Base-by-base conservation (phyloP, 768 basidiomycete genomes). In the Trametes sanguinea region DNA sequence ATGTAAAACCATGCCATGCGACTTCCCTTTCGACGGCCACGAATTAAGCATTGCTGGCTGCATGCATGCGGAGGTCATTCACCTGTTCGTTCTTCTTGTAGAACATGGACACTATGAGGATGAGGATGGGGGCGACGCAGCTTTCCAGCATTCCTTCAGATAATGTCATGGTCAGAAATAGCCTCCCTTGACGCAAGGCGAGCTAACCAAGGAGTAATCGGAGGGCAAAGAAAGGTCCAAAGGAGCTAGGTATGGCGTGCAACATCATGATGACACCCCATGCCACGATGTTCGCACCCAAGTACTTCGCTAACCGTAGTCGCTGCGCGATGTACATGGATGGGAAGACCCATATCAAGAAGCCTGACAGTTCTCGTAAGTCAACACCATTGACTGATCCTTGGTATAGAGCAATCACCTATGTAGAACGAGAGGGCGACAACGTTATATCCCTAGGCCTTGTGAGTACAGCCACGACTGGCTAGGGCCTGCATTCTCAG, bases 51-150 rank as follows among this genome's bases (percentile, higher is more conserved):
- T 2, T 2, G 30, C 2, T 29, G 39, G 32, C 7, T 7, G 33
- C 43, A 9, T 6, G 17, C 13, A 29, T 32, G 9, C 7, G n/a
- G n/a, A 16, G 2, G 1, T 9, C 2, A 33, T 66, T 35, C 47
- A 78, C 82, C 76, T 88, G 85, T 65, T 87, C 86, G 59, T 85
- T 75, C 73, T 87, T 87, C 75, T 83, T 85, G 74, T 87, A 88
- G 66, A 87, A 88, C 82, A 86, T 85, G 7, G 84, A 82, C 42
- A 87, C 78, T 33, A 87, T 79, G 52, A 87, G 73, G 69, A 88
- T 84, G 37, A 88, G 75, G 61, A 79, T 84, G 0, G 87, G 87
- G 3, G 85, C 81, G 16, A 88, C 87, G 66, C 86, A 86, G 64
- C 80, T 81, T 69, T 89, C 87, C 63, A 83, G 83, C 86, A 87